These are phyloP conservation scores for Termitomyces sp. DNA, from an alignment of 768 basidiomycete species.

Conservation along the genomic window DNA sequence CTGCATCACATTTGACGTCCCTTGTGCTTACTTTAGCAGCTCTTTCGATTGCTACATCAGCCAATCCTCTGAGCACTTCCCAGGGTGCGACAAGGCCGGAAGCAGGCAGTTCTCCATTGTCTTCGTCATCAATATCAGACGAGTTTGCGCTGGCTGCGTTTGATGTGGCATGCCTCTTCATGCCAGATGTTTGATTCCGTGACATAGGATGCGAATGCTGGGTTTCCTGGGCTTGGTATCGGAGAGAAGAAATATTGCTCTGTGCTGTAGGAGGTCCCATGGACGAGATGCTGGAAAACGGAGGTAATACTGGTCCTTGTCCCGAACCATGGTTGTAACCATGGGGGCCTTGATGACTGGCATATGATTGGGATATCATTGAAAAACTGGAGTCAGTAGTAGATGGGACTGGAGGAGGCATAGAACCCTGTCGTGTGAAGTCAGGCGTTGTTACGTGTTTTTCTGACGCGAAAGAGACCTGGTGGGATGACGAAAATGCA, in stretches of 20 bases:
- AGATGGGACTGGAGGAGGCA: conserved; percentile 28
- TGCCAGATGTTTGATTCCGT: conserved; percentile 35
- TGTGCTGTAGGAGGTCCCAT: conserved; percentile 46
- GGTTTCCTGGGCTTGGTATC: conserved; percentile 50
- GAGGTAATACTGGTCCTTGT: conserved; percentile 59
- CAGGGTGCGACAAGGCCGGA: conserved; percentile 82
- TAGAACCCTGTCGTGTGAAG: conserved; percentile 31
- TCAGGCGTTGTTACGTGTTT: conserved; percentile 21
- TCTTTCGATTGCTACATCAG: conserved; percentile 77
- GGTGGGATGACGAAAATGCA: conserved; percentile 27
- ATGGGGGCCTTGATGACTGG: conserved; percentile 36
- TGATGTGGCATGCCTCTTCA: conserved; percentile 65
- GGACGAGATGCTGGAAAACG: conserved; percentile 65
- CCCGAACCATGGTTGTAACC: conserved; percentile 28
- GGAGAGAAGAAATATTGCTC: conserved; percentile 54
- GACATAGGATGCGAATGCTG: conserved; percentile 28
- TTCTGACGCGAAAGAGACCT: conserved; percentile 12
- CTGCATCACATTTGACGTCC: conserved; percentile 1
- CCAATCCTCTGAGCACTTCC: conserved; percentile 79
- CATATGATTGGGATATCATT: conserved; percentile 39
- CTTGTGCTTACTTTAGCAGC: conserved; percentile 61
- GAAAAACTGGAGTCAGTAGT: conserved; percentile 40
- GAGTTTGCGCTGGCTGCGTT: conserved; percentile 77
- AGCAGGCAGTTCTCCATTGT: conserved; percentile 75
- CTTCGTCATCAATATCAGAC: conserved; percentile 82